Conservation (phyloP, 2,329 filamentous ascomycete species). For the Penicillium sp. region DNA sequence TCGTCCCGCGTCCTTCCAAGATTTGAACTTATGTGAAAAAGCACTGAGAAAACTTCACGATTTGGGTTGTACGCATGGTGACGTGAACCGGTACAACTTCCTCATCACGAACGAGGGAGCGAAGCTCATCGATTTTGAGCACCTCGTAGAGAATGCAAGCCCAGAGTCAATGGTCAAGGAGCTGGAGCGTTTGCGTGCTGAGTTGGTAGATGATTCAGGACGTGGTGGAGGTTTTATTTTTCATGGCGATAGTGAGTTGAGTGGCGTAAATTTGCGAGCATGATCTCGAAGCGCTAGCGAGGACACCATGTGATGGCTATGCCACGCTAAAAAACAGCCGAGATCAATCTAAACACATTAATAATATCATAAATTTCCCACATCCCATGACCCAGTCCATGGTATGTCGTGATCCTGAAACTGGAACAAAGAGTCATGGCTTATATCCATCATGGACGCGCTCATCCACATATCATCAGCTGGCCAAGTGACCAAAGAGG, state of each 20-base stretch:
- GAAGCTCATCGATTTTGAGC: slow-evolving; percentile 5
- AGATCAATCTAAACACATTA: no score
- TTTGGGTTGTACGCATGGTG: slow-evolving; percentile 29
- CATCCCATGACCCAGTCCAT: slow-evolving; percentile 26
- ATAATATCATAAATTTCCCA: slow-evolving; percentile 29
- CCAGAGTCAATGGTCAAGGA: slow-evolving; percentile 23
- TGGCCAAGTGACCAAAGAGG: slow-evolving; percentile 15
- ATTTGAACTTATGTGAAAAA: slow-evolving; percentile 18
- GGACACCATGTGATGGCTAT: no score
- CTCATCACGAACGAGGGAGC: slow-evolving; percentile 20
- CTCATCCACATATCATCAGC: slow-evolving; percentile 20
- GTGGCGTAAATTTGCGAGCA: no score
- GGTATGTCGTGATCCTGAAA: slow-evolving; percentile 26
- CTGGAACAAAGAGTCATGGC: slow-evolving; percentile 27
- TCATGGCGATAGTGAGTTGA: not conserved
- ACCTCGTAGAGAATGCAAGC: slow-evolving; percentile 15
- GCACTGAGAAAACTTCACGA: slow-evolving; percentile 20
- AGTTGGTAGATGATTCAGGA: slow-evolving; percentile 30
- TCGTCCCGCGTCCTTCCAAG: slow-evolving; percentile 20
- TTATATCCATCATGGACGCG: slow-evolving; percentile 26
- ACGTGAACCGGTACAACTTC: slow-evolving; percentile 40
- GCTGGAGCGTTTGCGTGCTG: slow-evolving; percentile 24
- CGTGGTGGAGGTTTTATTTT: slow-evolving; percentile 21
- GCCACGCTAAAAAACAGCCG: no score
- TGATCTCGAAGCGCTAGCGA: no score